Percentiles rank a stretch among this genome's conserved stretches.
phyloP scores from a whole-genome alignment of 495 filamentous ascomycete species.

The Trichocladium antarcticum region DNA sequence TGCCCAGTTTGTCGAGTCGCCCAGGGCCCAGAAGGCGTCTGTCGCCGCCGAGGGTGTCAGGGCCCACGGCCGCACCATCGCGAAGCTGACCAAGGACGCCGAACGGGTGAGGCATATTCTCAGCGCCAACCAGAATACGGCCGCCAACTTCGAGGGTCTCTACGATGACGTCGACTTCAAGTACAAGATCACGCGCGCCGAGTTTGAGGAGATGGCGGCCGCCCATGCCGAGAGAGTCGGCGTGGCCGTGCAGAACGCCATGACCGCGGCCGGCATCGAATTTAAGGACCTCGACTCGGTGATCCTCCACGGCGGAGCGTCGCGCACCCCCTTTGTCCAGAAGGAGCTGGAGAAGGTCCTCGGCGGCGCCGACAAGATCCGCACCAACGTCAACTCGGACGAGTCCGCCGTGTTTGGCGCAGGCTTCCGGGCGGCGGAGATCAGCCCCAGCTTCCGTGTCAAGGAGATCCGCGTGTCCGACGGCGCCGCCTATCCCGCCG shows the following conservation, averaged over 20 bases:
- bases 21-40: slow-evolving; percentile 56
- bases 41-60: slow-evolving; percentile 50
- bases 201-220: slow-evolving; percentile 74
- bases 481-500: slow-evolving; percentile 56
- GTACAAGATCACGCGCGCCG: slow-evolving; percentile 72
- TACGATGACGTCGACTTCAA: slow-evolving; percentile 88
- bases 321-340: slow-evolving; percentile 90
- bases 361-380: slow-evolving; percentile 64
- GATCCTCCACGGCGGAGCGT: slow-evolving; percentile 84
- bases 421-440: slow-evolving; percentile 81
- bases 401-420: slow-evolving; percentile 96
- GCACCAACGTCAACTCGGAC: slow-evolving; percentile 91
- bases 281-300: slow-evolving; percentile 75
- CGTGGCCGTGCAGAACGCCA: slow-evolving; percentile 58
- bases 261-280: slow-evolving; percentile 58
- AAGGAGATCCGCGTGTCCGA: slow-evolving; percentile 87
- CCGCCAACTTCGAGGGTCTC: slow-evolving; percentile 71
- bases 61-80: slow-evolving; percentile 68
- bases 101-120: slow-evolving; percentile 81
- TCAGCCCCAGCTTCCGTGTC: slow-evolving; percentile 89
- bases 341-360: slow-evolving; percentile 69
- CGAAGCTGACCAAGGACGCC: slow-evolving; percentile 84
- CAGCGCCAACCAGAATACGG: slow-evolving; percentile 81
- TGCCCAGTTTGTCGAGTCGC: slow-evolving; percentile 57
- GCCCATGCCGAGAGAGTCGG: slow-evolving; percentile 56